These are phyloP conservation scores for Malbranchea cinnamomea DNA, from an alignment of 2,329 filamentous ascomycete genomes.

Conservation along the genomic window DNA sequence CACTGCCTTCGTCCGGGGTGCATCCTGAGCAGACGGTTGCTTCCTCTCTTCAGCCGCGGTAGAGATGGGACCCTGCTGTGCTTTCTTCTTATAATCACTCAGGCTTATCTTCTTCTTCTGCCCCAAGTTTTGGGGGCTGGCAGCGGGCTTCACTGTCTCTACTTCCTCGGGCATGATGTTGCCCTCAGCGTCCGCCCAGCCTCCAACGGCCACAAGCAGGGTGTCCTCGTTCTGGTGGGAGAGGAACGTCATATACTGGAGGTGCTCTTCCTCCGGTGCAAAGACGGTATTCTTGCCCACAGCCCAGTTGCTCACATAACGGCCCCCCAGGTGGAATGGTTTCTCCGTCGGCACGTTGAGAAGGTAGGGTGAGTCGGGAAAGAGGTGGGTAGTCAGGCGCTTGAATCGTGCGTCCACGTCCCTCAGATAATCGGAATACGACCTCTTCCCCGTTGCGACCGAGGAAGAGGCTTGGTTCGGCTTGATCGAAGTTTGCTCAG, in stretches of 20 bases:
- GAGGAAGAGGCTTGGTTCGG: conserved; percentile 5
- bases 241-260: conserved; percentile 49
- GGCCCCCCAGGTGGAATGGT: conserved; percentile 29
- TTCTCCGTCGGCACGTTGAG: conserved; percentile 32
- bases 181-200: conserved; percentile 36
- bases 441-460: conserved; percentile 8
- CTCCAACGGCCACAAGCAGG: conserved; percentile 37
- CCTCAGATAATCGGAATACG: conserved; percentile 9
- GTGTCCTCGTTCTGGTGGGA: conserved; percentile 42
- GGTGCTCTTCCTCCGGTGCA: conserved; percentile 37
- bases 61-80: conserved; percentile 21
- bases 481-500: conserved; percentile 5
- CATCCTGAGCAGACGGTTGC: too few species aligned
- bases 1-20: conserved; percentile 9
- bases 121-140: conserved; percentile 16
- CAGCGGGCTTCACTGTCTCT: conserved; percentile 25
- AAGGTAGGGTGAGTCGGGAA: conserved; percentile 31
- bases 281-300: conserved; percentile 38
- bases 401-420: conserved; percentile 23
- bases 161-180: conserved; percentile 29
- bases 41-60: too few species aligned
- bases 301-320: conserved; percentile 32
- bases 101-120: conserved; percentile 49
- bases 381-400: conserved; percentile 25
- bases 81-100: conserved; percentile 46